phyloP scores from a whole-genome alignment of 192 early-diverging fungal species.

The Ambispora gerdemannii region DNA sequence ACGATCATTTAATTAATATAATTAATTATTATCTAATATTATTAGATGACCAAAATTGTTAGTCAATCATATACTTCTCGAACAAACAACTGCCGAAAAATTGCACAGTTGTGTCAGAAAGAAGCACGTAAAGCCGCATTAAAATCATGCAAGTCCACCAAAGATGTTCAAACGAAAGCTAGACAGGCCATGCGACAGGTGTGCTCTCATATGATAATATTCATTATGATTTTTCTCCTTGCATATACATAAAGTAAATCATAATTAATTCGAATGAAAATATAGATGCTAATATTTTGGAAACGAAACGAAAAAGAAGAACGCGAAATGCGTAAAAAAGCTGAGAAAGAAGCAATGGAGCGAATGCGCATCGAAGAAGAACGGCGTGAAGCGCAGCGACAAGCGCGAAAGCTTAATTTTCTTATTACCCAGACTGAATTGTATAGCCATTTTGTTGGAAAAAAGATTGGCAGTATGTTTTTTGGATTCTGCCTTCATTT shows the following conservation, averaged over 20 bases:
- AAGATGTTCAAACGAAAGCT: conserved; percentile 60
- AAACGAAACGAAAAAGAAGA: conserved; percentile 89
- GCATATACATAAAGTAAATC: not conserved
- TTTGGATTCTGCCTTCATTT: not conserved
- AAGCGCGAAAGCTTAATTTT: conserved; percentile 88
- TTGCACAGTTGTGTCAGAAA: conserved; percentile 69
- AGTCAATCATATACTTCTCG: conserved; percentile 43
- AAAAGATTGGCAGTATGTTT: conserved; percentile 60
- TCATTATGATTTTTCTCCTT: not conserved
- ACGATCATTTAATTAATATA: not conserved
- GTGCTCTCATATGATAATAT: not conserved
- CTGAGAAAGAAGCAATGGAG: conserved; percentile 83
- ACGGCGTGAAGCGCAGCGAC: conserved; percentile 72
- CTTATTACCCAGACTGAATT: conserved; percentile 90
- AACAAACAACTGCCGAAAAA: conserved; percentile 63
- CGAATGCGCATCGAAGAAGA: conserved; percentile 76
- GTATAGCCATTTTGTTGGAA: conserved; percentile 88
- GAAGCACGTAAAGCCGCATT: conserved; percentile 60
- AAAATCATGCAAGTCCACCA: conserved; percentile 52
- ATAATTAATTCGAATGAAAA: not conserved
- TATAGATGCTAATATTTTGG: conserved; percentile 85
- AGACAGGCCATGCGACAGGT: conserved; percentile 64
- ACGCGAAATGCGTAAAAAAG: conserved; percentile 81
- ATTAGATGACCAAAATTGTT: conserved; percentile 50
- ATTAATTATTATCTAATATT: not conserved